These are phyloP conservation scores for Helotiales sp. DNA, from an alignment of 2,329 filamentous ascomycete species.

Conservation along the genomic window DNA sequence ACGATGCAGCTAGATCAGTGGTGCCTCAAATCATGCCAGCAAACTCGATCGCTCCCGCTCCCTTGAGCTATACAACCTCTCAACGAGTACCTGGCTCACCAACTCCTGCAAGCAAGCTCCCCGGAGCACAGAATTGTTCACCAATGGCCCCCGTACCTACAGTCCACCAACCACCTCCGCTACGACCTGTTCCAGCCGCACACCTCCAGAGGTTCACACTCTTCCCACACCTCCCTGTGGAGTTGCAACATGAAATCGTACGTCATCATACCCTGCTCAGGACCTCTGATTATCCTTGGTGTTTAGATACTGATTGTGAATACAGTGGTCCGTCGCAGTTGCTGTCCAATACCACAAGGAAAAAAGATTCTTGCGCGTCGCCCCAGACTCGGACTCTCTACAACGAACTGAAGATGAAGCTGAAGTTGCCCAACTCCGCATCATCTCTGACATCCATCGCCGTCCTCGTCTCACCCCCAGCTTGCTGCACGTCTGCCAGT, in stretches of 20 bases:
- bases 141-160: background rate
- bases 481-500: constrained; percentile 8
- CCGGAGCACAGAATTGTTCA: background rate
- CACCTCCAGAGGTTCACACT: background rate
- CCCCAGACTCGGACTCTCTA: background rate
- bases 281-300: no score
- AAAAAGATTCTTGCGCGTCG: constrained; percentile 9
- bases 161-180: background rate
- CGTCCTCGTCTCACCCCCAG: constrained; percentile 9
- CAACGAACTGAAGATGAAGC: background rate
- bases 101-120: background rate
- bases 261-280: no score
- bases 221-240: background rate
- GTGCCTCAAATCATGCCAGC: background rate
- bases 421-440: background rate
- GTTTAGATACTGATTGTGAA: background rate
- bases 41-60: no score
- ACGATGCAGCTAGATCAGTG: no score
- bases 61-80: background rate
- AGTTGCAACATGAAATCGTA: constrained; percentile 8
- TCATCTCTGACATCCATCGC: constrained; percentile 3
- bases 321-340: background rate
- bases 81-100: background rate
- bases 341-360: constrained; percentile 3
- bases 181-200: background rate